phyloP scores from a whole-genome alignment of 2,329 filamentous ascomycete genomes.

The Monascus ruber region DNA sequence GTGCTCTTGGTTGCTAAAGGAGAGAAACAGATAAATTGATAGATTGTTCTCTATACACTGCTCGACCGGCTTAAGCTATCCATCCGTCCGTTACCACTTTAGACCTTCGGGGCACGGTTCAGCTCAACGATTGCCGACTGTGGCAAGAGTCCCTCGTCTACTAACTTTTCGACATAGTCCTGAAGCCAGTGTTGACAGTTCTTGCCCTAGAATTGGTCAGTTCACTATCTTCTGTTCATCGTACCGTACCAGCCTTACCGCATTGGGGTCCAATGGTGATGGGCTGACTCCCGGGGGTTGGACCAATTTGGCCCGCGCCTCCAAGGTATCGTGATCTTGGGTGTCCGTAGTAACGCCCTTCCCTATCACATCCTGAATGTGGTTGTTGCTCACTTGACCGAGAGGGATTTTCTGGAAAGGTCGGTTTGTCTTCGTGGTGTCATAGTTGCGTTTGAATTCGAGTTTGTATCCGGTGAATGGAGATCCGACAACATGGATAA shows the following conservation, averaged over 20 bases:
- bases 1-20: too few relatives aligned
- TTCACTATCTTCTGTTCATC: conserved; percentile 1
- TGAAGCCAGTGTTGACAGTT: conserved; percentile 5
- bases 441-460: conserved; percentile 10
- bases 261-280: conserved; percentile 4
- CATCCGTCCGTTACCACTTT: too few relatives aligned
- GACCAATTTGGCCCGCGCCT: conserved; percentile 4
- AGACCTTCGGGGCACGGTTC: too few relatives aligned
- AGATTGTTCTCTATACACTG: too few relatives aligned
- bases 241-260: background rate
- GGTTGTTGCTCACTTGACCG: conserved; percentile 1
- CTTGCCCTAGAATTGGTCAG: conserved; percentile 1
- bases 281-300: conserved; percentile 5
- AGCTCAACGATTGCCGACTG: background rate
- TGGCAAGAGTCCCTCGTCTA: conserved; percentile 1
- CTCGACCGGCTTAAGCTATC: too few relatives aligned
- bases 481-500: conserved; percentile 8
- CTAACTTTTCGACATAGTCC: conserved; percentile 5
- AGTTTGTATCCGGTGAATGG: conserved; percentile 6
- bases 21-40: too few relatives aligned
- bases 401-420: conserved; percentile 4
- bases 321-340: conserved; percentile 3
- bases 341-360: conserved; percentile 1
- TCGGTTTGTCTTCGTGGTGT: conserved; percentile 4
- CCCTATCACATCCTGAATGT: conserved; percentile 1